Percentiles rank a stretch among this genome's conserved stretches.
Evolutionary conservation across 1,284 basidiomycete genomes (phyloP).

Genomic region (Sporisorium graminicola): DNA sequence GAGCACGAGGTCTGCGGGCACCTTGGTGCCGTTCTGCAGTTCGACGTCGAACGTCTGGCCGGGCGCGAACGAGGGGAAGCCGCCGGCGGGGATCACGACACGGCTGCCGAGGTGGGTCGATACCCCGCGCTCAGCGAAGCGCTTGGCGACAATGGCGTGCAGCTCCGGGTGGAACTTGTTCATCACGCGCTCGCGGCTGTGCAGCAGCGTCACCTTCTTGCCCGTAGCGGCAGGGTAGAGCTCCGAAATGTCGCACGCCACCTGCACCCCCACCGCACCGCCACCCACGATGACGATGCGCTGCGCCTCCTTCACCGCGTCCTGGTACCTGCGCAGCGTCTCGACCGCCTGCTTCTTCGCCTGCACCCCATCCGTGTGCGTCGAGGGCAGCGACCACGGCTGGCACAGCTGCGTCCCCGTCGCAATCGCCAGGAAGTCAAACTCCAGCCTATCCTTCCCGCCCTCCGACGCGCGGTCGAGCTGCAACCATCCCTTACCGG

Average conservation of each 20-base stretch:
- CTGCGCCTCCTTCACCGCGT: conserved; percentile 45
- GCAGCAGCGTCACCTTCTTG: conserved; percentile 52
- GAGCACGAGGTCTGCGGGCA: conserved; percentile 38
- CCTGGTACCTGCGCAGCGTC: conserved; percentile 55
- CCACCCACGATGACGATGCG: conserved; percentile 66
- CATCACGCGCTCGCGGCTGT: conserved; percentile 43
- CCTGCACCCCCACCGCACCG: conserved; percentile 66
- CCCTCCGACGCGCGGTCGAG: conserved; percentile 10
- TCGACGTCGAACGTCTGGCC: conserved; percentile 25
- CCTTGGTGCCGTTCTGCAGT: conserved; percentile 25
- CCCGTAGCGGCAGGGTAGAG: conserved; percentile 32
- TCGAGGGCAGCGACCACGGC: conserved; percentile 38
- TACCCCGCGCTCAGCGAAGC: conserved; percentile 20
- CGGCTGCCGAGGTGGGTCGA: conserved; percentile 20
- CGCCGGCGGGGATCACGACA: conserved; percentile 24
- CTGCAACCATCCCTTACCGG: conserved; percentile 14
- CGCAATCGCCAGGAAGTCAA: conserved; percentile 45
- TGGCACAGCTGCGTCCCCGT: conserved; percentile 34
- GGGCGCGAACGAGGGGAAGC: conserved; percentile 16
- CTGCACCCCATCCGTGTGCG: not conserved
- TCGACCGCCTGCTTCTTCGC: conserved; percentile 54
- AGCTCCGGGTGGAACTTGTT: conserved; percentile 48
- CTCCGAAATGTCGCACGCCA: conserved; percentile 62
- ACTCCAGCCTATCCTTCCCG: conserved; percentile 20
- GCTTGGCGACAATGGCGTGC: conserved; percentile 22